Evolutionary conservation across 2,329 filamentous ascomycete species (phyloP).

Genomic region (Eurotiales sp.): DNA sequence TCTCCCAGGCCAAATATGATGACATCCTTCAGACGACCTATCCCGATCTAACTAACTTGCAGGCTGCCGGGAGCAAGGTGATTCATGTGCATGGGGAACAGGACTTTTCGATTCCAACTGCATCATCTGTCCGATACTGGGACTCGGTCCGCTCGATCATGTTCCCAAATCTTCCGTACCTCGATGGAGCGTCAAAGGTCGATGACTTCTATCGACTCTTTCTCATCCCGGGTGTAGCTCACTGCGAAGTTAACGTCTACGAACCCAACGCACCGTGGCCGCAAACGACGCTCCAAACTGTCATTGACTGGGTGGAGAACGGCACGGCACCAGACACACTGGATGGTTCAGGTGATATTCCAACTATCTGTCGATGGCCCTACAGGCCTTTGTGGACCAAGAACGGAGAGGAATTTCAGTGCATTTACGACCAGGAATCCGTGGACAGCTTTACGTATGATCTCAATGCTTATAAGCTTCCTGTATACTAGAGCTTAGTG

Average conservation of each 20-base stretch:
- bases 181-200: conserved; percentile 40
- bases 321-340: conserved; percentile 43
- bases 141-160: conserved; percentile 51
- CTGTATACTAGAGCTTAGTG: conserved; percentile 30
- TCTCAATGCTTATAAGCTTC: conserved; percentile 38
- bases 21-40: conserved; percentile 53
- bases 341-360: conserved; percentile 38
- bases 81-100: conserved; percentile 58
- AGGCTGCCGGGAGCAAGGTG: conserved; percentile 51
- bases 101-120: conserved; percentile 51
- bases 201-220: conserved; percentile 54
- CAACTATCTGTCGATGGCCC: conserved; percentile 35
- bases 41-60: conserved; percentile 52
- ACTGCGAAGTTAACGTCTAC: conserved; percentile 47
- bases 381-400: conserved; percentile 28
- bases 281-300: conserved; percentile 43
- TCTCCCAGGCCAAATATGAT: conserved; percentile 46
- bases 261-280: conserved; percentile 45
- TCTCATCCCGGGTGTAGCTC: conserved; percentile 52
- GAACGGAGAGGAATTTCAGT: conserved; percentile 32
- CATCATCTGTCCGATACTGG: conserved; percentile 54
- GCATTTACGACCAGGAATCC: conserved; percentile 35
- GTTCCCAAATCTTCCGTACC: conserved; percentile 40
- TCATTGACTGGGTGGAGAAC: conserved; percentile 54
- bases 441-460: conserved; percentile 41